A percentile compares a stretch with the other conserved stretches of the same genome.
These are phyloP conservation scores for Evernia prunastri DNA, from an alignment of 495 filamentous ascomycete species.

Conservation along the genomic window DNA sequence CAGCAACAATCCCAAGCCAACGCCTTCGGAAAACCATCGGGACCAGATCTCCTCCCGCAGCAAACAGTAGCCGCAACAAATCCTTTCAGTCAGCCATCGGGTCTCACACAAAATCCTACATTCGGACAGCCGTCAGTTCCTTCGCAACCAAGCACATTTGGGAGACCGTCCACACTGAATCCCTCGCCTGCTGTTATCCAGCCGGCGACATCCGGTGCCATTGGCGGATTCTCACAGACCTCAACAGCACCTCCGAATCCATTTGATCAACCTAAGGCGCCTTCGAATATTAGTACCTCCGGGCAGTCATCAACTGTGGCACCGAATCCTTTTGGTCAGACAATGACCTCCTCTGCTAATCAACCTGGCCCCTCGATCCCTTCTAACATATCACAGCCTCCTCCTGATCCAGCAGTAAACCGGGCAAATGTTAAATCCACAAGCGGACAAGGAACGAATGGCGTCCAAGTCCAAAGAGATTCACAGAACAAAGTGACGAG, in stretches of 20 bases:
- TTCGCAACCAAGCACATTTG: conserved; percentile 15
- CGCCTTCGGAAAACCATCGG: conserved; percentile 28
- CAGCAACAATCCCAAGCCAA: conserved; percentile 33
- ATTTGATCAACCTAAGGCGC: conserved; percentile 32
- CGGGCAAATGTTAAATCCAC: not conserved
- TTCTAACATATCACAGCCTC: not conserved
- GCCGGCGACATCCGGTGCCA: conserved; percentile 13
- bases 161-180: conserved; percentile 23
- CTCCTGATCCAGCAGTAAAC: not conserved
- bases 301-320: conserved; percentile 9
- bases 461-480: conserved; percentile 8
- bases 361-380: conserved; percentile 3
- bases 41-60: not conserved
- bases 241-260: conserved; percentile 29
- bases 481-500: conserved; percentile 29
- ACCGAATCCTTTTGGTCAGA: conserved; percentile 7
- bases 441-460: conserved; percentile 9
- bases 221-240: conserved; percentile 3
- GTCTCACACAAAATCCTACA: conserved; percentile 9
- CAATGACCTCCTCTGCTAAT: conserved; percentile 6
- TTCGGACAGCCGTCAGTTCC: conserved; percentile 29
- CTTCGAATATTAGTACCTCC: not conserved
- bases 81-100: conserved; percentile 11
- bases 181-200: conserved; percentile 24
- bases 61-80: conserved; percentile 12